These are phyloP conservation scores for Discostella pseudostelligera DNA, from an alignment of 108 stramenopile genomes.

Conservation along the genomic window DNA sequence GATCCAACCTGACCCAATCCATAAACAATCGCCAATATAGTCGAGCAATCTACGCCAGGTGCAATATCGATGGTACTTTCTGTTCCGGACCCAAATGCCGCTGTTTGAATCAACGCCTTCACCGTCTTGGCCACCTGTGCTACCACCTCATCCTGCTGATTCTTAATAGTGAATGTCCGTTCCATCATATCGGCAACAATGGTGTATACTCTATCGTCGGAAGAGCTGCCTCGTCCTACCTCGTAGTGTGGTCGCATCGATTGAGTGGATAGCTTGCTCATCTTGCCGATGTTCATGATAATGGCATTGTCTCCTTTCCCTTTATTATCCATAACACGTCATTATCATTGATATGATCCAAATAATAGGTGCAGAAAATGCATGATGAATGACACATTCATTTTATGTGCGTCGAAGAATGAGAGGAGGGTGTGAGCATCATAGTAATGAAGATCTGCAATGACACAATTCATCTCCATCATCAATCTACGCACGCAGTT, in stretches of 20 bases:
- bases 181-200: constrained; percentile 49
- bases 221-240: constrained; percentile 25
- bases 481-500: too few species aligned
- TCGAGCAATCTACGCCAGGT: constrained; percentile 44
- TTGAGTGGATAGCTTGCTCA: constrained; percentile 35
- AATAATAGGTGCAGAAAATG: too few species aligned
- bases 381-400: too few species aligned
- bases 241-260: constrained; percentile 47
- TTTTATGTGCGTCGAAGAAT: too few species aligned
- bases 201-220: constrained; percentile 23
- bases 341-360: too few species aligned
- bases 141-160: constrained; percentile 40
- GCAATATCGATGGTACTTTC: constrained; percentile 55
- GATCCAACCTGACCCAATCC: constrained; percentile 42
- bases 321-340: neutral
- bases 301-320: constrained; percentile 16
- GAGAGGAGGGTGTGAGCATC: too few species aligned
- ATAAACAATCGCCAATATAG: constrained; percentile 44
- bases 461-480: too few species aligned
- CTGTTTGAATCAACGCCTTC: constrained; percentile 47
- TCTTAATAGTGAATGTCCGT: constrained; percentile 43
- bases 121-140: constrained; percentile 45
- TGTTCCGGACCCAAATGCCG: constrained; percentile 40
- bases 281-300: constrained; percentile 45
- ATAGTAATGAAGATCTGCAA: too few species aligned